Percentiles rank a stretch among this genome's conserved stretches.
phyloP scores from a whole-genome alignment of 1,139 yeast genomes.

The Candida frijolesensis region DNA sequence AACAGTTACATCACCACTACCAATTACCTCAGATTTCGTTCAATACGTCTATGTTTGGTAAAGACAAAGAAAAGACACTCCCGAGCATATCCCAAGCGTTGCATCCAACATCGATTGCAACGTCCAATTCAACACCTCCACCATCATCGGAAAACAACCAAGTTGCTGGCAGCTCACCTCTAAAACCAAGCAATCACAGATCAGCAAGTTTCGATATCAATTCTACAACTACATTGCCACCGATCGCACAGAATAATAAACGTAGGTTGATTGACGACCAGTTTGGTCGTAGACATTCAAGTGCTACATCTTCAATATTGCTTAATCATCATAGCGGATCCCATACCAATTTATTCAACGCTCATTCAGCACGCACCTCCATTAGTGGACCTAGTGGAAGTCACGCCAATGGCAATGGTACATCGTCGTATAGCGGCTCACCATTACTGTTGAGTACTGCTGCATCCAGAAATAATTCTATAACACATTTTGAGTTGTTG shows the following conservation, averaged over 20 bases:
- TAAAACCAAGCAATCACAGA: slow-evolving; percentile 18
- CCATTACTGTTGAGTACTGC: slow-evolving; percentile 33
- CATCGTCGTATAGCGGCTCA: slow-evolving; percentile 31
- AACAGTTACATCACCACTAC: slow-evolving; percentile 10
- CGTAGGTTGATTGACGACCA: slow-evolving; percentile 34
- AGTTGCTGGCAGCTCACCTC: slow-evolving; percentile 10
- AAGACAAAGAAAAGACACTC: slow-evolving; percentile 16
- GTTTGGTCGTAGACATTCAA: slow-evolving; percentile 30
- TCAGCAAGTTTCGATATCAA: slow-evolving; percentile 39
- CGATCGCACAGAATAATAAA: slow-evolving; percentile 23
- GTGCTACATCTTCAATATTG: slow-evolving; percentile 25
- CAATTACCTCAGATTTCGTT: slow-evolving; percentile 30
- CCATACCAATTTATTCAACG: slow-evolving; percentile 21
- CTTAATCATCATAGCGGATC: slow-evolving; percentile 18
- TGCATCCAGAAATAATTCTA: slow-evolving; percentile 40
- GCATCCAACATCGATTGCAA: slow-evolving; percentile 11
- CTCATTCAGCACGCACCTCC: slow-evolving; percentile 9
- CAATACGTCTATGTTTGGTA: slow-evolving; percentile 42
- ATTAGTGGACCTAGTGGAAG: slow-evolving; percentile 11
- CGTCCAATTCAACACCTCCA: slow-evolving; percentile 12
- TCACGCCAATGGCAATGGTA: slow-evolving; percentile 21
- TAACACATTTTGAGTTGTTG: slow-evolving; percentile 37
- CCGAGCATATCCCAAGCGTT: slow-evolving; percentile 9
- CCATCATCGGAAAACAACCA: slow-evolving; percentile 12
- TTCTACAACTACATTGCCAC: slow-evolving; percentile 22